phyloP scores from a whole-genome alignment of 306 rosid species.

The Glycine soja region DNA sequence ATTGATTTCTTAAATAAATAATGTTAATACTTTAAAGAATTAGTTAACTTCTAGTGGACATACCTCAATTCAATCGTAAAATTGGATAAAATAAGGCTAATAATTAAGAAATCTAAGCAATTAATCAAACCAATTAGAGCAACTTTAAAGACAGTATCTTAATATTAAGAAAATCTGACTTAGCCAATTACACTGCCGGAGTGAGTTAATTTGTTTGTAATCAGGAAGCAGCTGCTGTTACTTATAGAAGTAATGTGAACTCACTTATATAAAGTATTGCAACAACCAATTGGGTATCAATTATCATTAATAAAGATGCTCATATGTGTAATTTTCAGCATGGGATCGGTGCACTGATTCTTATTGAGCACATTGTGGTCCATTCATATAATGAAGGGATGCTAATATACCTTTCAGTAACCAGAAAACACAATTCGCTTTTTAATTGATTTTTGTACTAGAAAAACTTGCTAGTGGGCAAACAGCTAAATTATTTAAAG shows the following conservation, averaged over 20 bases:
- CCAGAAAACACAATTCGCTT: constrained; percentile 22
- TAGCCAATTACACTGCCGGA: neutral
- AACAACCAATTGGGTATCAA: neutral
- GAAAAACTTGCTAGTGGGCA: constrained; percentile 10
- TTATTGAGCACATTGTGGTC: constrained; percentile 25
- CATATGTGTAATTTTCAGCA: constrained; percentile 2
- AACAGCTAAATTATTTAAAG: constrained; percentile 11
- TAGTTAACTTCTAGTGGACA: no score
- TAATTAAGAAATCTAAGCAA: neutral
- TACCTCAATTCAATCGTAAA: no score
- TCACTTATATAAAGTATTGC: constrained; percentile 5
- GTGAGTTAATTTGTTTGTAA: neutral
- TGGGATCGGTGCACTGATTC: constrained; percentile 27
- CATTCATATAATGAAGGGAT: constrained; percentile 30
- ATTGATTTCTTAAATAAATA: no score
- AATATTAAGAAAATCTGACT: neutral
- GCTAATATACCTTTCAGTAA: constrained; percentile 29
- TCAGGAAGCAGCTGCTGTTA: neutral
- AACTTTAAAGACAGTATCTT: neutral
- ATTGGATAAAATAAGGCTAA: neutral
- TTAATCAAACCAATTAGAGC: neutral
- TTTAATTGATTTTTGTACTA: neutral
- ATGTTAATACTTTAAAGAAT: no score
- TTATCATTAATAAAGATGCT: neutral
- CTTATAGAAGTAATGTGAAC: neutral